phyloP scores from a whole-genome alignment of 2,329 filamentous ascomycete species.

The Aureobasidium sp. region DNA sequence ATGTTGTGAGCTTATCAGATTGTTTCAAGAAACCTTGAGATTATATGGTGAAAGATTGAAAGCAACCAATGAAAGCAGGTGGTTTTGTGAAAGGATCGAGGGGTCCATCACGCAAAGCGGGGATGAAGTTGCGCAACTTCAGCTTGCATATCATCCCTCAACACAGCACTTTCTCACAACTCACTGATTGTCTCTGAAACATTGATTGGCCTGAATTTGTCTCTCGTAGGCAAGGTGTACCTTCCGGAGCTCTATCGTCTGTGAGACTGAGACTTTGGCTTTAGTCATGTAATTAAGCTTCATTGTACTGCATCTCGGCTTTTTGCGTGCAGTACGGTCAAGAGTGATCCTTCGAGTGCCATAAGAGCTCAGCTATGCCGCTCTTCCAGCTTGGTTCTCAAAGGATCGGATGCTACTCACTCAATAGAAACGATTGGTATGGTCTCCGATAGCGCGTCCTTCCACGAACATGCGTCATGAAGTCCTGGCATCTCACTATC shows the following conservation, averaged over 20 bases:
- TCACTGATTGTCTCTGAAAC: background rate
- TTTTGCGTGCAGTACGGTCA: background rate
- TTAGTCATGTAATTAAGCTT: background rate
- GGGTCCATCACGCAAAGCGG: constrained; percentile 7
- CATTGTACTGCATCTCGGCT: background rate
- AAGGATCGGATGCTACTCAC: background rate
- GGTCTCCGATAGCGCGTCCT: background rate
- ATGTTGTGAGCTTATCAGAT: background rate
- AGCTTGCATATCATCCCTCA: background rate
- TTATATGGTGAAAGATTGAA: background rate
- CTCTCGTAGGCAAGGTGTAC: background rate
- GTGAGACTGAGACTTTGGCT: background rate
- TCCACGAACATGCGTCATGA: background rate
- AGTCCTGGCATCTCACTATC: background rate
- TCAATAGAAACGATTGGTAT: background rate
- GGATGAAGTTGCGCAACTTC: constrained; percentile 3
- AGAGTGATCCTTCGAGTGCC: too few relatives aligned
- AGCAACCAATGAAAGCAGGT: background rate
- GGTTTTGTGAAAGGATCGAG: background rate
- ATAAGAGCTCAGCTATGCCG: background rate
- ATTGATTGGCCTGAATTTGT: background rate
- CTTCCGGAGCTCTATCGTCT: background rate
- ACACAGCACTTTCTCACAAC: background rate
- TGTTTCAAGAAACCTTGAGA: background rate
- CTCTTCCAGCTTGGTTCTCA: background rate